Evolutionary conservation across 2,329 filamentous ascomycete genomes (phyloP), one percentile per base, ranked within the genome.

Genomic region (Aureobasidium sp.): DNA sequence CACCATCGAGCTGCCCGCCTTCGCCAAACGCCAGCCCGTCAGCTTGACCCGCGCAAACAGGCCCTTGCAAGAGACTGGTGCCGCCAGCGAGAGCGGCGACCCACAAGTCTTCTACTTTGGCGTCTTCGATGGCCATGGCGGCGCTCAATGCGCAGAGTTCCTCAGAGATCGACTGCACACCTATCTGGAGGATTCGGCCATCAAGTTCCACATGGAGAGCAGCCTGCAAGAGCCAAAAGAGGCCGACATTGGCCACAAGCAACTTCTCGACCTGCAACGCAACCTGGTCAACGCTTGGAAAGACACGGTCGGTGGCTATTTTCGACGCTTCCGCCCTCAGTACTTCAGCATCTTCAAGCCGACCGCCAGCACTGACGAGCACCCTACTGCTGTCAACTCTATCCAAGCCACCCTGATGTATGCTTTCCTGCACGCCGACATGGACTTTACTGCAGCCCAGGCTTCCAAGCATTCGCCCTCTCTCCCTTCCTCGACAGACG

Each of bases 71-170:
- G 62, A 64, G 60, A 65, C 69, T 27, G 83, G 79, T 65, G 84
- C 81, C 11, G 90, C 90, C 6, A 89, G 87, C 66, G 85, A 89
- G 1, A 89, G 85, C 65, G 93, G 93, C 2, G 93, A 97, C 71
- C 93, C 93, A 1, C 93, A 97, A 72, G 87, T 97, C 37, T 99
- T 99, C 75, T 99, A 97, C 75, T 99, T 97, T 80, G 92, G 85
- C 1, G 87, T 97, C 1, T 99, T 97, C 70, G 94, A 99, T 74
- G 94, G 94, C 2, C 94, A 99, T 76, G 94, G 94, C 11, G 94
- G 94, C 22, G 83, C 80, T 22, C 89, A 96, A 73, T 97, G 94
- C 74, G 91, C 91, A 64, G 86, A 88, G 20, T 97, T 96, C 68
- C 75, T 97, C 67, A 83, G 87, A 63, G 90, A 97, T 64, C 85